Base-by-base conservation (phyloP, 2,329 filamentous ascomycete genomes). In the Leptosphaerulina australis region DNA sequence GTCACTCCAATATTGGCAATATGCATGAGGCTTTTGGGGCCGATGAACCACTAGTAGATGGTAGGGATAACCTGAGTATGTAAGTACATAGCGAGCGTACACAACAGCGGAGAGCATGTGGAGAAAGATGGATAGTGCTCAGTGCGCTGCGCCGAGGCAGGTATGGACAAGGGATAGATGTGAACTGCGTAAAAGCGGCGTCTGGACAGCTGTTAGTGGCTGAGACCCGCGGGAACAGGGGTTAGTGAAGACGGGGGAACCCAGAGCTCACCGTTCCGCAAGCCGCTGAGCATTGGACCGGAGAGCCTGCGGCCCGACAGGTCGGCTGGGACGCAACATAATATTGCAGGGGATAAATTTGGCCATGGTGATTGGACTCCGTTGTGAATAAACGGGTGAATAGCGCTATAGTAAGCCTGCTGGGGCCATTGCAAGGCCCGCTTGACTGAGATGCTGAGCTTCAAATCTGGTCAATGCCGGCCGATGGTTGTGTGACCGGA, bases 81-180 rank as follows among this genome's bases (percentile, higher is more conserved):
- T 67, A 69, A 61, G 63, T 63, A 59, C 62, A 62, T 56, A 59
- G 56, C 58, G 53, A 50, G 59, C 57, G 56, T 63, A 62, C 58
- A 67, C 58, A 56, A 58, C 55, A 64, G 61, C 60, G 62, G 58
- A 66, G 63, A 64, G 66, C 61, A 63, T 70, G 68, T 72, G 69
- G 67, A 69, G 67, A 68, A 60, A 57, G 60, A 60, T 59, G 63
- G 62, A 65, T 62, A 64, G 66, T 67, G 67, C 63, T 59, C 64
- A 62, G 61, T 61, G 63, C 61, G 60, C 64, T 57, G 58, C 63
- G 61, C 60, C 57, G 52, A 56, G 53, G 28, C 43, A 25, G 43
- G 51, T 67, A 67, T 55, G 68, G 67, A 64, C 61, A 60, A 49
- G 64, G 60, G 38, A 25, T 55, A 62, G 63, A 47, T 62, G 38